Base-by-base conservation (phyloP, 139 green algal genomes). In the Chlorella sorokiniana region DNA sequence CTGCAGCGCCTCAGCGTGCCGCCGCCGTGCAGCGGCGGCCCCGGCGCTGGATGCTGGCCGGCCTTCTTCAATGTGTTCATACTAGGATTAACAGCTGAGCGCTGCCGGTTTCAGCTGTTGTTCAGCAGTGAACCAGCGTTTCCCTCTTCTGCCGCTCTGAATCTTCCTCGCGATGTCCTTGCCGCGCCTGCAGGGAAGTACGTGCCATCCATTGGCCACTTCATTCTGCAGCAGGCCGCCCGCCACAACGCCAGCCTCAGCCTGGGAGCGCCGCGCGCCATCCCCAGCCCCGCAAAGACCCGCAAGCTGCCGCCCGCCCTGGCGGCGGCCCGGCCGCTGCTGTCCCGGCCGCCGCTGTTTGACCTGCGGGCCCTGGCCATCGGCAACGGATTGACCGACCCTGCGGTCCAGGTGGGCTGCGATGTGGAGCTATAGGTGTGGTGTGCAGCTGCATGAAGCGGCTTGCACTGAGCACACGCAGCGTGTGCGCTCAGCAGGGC, bases 351-450 rank as follows among this genome's bases (percentile, higher is more conserved):
- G 37, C 86, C 83, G 29, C 38, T 70, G 3, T 90, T 95, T 82
- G 89, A 93, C 56, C 76, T 95, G 29, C 82, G 89, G 77, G 85
- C 85, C 2, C 71, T 97, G 42, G 91, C 91, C 0, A 93, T 98
- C 59, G 95, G 94, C 69, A 98, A 98, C 81, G 95, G 95, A 10
- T 84, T 98, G 68, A 98, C 95, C 0, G 76, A 95, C 33, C 95
- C 96, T 7, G 80, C 80, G 6, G 88, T 94, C 51, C 95, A 99
- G 90, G 79, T 79, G 91, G 84, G 56, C 40, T 20, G 25, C 31
- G 7, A 20, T 7, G 59, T 11, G 22, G 22, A 7, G 16, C 22
- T 67, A n/a, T n/a, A n/a, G n/a, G n/a, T n/a, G n/a, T n/a, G n/a
- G n/a, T n/a, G n/a, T n/a, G n/a, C n/a, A n/a, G n/a, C n/a, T n/a